phyloP scores from a whole-genome alignment of 176 grass and related monocot genomes.

The Oryza glumipatula region DNA sequence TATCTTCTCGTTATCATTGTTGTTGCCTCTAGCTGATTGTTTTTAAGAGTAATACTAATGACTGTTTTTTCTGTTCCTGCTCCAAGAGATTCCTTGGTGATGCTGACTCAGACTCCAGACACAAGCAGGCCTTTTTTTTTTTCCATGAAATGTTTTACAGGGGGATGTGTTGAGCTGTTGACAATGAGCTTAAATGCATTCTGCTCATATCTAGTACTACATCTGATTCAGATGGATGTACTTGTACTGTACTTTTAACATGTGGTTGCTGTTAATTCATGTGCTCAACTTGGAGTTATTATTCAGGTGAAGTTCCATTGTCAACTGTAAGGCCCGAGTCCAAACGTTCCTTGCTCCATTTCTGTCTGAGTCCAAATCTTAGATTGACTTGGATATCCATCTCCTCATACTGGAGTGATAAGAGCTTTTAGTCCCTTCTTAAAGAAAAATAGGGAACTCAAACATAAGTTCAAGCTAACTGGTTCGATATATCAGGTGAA shows the following conservation, averaged over 20 bases:
- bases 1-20: background rate
- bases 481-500: background rate
- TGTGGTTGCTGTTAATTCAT: constrained; percentile 2
- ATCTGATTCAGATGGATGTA: constrained; percentile 23
- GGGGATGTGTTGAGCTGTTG: constrained; percentile 22
- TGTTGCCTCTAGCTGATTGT: background rate
- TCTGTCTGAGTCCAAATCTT: background rate
- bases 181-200: constrained; percentile 9
- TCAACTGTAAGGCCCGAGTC: background rate
- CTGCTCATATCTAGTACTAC: background rate
- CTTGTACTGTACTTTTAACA: constrained; percentile 18
- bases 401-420: background rate
- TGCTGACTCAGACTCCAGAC: constrained; percentile 11
- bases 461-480: background rate
- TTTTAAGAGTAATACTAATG: background rate
- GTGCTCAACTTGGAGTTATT: constrained; percentile 31
- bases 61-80: background rate
- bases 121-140: background rate
- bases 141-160: constrained; percentile 10
- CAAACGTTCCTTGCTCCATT: background rate
- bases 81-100: constrained; percentile 22
- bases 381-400: background rate
- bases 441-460: background rate
- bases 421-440: background rate
- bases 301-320: background rate